phyloP scores from a whole-genome alignment of 1,139 yeast species.

The Nematodospora anomalae region DNA sequence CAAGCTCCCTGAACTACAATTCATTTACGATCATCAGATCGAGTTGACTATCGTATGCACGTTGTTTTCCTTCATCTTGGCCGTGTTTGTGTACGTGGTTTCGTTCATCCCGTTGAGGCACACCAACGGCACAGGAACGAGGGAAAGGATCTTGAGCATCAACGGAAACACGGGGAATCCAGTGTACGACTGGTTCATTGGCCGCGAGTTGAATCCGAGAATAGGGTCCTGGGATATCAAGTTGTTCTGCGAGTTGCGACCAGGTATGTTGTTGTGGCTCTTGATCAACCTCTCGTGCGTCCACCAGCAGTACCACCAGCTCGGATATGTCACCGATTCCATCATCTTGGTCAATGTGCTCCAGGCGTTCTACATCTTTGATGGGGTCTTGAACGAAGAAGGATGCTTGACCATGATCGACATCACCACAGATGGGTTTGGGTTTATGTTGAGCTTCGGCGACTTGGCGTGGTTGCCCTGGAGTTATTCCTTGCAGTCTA shows the following conservation, averaged over 20 bases:
- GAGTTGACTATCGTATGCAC: conserved; percentile 65
- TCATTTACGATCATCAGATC: conserved; percentile 65
- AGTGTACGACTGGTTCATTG: conserved; percentile 94
- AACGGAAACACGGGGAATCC: conserved; percentile 83
- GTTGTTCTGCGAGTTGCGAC: conserved; percentile 89
- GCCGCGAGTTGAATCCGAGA: conserved; percentile 93
- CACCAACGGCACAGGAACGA: conserved; percentile 54
- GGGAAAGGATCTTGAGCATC: conserved; percentile 71
- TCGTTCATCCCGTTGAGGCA: conserved; percentile 61
- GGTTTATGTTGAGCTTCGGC: conserved; percentile 93
- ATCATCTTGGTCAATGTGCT: conserved; percentile 64
- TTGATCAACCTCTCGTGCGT: conserved; percentile 75
- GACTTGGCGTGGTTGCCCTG: conserved; percentile 95
- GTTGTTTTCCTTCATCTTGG: conserved; percentile 61
- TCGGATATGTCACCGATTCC: conserved; percentile 69
- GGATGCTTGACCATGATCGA: conserved; percentile 94
- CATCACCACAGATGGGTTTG: conserved; percentile 93
- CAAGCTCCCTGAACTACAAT: conserved; percentile 74
- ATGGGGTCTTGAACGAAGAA: conserved; percentile 88
- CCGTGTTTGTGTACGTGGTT: conserved; percentile 61
- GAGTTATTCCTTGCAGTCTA: conserved; percentile 81
- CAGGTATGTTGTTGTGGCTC: conserved; percentile 89
- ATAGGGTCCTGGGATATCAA: conserved; percentile 84
- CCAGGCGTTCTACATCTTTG: conserved; percentile 82
- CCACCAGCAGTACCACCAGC: conserved; percentile 70